A percentile compares a stretch with the other conserved stretches of the same genome.
Evolutionary conservation across 805 yeast genomes (phyloP).

Genomic region (Cyberlindnera saturnus): DNA sequence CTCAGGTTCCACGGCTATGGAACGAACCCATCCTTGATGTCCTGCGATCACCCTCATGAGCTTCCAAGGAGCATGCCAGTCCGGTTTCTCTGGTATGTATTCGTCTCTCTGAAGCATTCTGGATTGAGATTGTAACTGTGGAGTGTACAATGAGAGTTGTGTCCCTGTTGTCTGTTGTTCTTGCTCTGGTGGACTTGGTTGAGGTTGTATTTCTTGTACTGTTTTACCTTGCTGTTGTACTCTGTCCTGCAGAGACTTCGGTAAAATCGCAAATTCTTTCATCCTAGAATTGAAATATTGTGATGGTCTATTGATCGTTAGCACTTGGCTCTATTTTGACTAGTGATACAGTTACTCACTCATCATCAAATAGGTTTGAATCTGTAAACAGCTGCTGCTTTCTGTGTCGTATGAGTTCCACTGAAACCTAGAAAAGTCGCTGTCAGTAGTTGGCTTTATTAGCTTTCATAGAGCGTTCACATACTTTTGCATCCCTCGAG

Average conservation of each 20-base stretch:
- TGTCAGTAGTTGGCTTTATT: constrained; percentile 1
- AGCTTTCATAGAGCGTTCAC: background rate
- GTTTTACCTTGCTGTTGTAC: constrained; percentile 3
- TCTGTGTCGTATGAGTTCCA: constrained; percentile 8
- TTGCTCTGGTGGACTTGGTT: background rate
- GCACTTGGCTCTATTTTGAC: background rate
- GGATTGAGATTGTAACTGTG: constrained; percentile 9
- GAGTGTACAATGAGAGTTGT: constrained; percentile 2
- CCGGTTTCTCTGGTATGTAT: constrained; percentile 20
- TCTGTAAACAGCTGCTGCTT: constrained; percentile 8
- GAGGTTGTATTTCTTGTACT: constrained; percentile 3
- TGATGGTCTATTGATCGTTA: background rate
- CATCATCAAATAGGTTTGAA: constrained; percentile 1
- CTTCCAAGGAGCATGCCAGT: constrained; percentile 64
- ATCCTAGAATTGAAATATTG: background rate
- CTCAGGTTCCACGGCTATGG: constrained; percentile 78
- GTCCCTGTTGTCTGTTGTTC: background rate
- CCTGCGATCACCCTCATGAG: constrained; percentile 73
- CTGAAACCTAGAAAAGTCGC: constrained; percentile 8
- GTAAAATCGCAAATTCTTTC: background rate
- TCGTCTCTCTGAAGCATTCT: constrained; percentile 12
- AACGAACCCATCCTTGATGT: constrained; percentile 88
- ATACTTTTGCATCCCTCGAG: constrained; percentile 7
- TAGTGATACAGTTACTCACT: background rate
- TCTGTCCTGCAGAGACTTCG: constrained; percentile 13